Evolutionary conservation across 371 early-diverging fungal species (phyloP).

Genomic region (Actinomortierella wolfii): DNA sequence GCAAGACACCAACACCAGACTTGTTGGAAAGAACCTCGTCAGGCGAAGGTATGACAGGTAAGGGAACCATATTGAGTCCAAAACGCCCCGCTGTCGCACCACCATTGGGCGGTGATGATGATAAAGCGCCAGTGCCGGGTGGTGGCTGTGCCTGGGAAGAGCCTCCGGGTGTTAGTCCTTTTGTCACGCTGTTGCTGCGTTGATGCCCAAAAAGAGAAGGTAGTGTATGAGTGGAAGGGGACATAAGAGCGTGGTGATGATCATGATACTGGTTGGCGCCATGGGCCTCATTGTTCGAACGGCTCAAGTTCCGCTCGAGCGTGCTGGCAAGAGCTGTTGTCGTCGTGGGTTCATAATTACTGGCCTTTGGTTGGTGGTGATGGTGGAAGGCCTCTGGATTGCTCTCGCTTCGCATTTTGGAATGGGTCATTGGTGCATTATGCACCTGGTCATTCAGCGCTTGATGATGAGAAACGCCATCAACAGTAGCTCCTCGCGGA

Average conservation of each 20-base stretch:
- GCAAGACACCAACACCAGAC: slow-evolving; percentile 20
- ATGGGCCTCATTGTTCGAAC: slow-evolving; percentile 20
- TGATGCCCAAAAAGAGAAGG: slow-evolving; percentile 11
- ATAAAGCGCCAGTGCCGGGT: background rate
- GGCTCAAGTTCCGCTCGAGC: background rate
- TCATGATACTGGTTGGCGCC: no score
- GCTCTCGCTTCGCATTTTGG: slow-evolving; percentile 22
- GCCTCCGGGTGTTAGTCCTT: slow-evolving; percentile 1
- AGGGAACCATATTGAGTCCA: slow-evolving; percentile 35
- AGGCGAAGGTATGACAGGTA: slow-evolving; percentile 42
- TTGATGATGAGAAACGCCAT: background rate
- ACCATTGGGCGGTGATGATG: background rate
- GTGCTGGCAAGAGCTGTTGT: slow-evolving; percentile 1
- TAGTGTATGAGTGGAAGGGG: slow-evolving; percentile 5
- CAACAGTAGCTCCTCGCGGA: no score
- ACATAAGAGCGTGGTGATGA: slow-evolving; percentile 13
- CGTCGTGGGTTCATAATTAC: background rate
- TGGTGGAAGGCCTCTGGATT: slow-evolving; percentile 11
- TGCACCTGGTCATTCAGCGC: background rate
- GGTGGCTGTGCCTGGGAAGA: background rate
- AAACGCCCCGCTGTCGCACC: slow-evolving; percentile 3
- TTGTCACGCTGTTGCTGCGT: slow-evolving; percentile 9
- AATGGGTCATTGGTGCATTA: background rate
- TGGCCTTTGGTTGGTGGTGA: background rate
- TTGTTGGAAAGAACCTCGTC: slow-evolving; percentile 24